phyloP scores from a whole-genome alignment of 208 protist genomes.

The Leptomonas pyrrhocoris region DNA sequence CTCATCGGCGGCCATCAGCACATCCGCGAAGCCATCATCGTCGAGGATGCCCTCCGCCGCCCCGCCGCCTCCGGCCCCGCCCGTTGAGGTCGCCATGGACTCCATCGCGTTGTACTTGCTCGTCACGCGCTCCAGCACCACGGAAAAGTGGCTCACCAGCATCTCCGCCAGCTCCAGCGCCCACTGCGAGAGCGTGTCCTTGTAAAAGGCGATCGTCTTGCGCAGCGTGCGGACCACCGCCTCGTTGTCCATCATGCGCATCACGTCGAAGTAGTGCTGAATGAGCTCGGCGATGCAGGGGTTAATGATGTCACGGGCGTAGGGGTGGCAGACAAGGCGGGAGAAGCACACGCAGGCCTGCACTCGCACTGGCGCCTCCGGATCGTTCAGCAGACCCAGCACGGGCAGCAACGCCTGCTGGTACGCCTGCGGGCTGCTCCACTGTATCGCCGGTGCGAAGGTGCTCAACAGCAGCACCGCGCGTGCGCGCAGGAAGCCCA shows the following conservation, averaged over 20 bases:
- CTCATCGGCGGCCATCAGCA: slow-evolving; percentile 82
- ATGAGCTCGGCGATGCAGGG: slow-evolving; percentile 90
- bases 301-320: slow-evolving; percentile 73
- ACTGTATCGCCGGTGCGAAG: slow-evolving; percentile 71
- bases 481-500: slow-evolving; percentile 85
- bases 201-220: slow-evolving; percentile 86
- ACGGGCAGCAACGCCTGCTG: slow-evolving; percentile 59
- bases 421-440: slow-evolving; percentile 67
- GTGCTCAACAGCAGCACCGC: slow-evolving; percentile 77
- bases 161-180: slow-evolving; percentile 82
- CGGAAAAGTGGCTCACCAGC: slow-evolving; percentile 80
- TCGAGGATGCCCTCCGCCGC: slow-evolving; percentile 28
- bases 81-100: slow-evolving; percentile 1
- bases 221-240: slow-evolving; percentile 88
- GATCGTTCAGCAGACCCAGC: slow-evolving; percentile 82
- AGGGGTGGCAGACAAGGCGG: slow-evolving; percentile 74
- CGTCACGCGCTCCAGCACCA: slow-evolving; percentile 55
- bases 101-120: slow-evolving; percentile 58
- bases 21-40: slow-evolving; percentile 62
- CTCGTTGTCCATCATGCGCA: slow-evolving; percentile 92
- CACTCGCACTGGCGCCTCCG: slow-evolving; percentile 83
- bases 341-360: slow-evolving; percentile 87
- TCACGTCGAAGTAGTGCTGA: slow-evolving; percentile 90
- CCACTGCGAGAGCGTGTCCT: slow-evolving; percentile 85
- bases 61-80: neutral